Evolutionary conservation across 371 early-diverging fungal species (phyloP), one percentile per base, ranked within the genome.

Genomic region (Dinochytrium kinnereticum): DNA sequence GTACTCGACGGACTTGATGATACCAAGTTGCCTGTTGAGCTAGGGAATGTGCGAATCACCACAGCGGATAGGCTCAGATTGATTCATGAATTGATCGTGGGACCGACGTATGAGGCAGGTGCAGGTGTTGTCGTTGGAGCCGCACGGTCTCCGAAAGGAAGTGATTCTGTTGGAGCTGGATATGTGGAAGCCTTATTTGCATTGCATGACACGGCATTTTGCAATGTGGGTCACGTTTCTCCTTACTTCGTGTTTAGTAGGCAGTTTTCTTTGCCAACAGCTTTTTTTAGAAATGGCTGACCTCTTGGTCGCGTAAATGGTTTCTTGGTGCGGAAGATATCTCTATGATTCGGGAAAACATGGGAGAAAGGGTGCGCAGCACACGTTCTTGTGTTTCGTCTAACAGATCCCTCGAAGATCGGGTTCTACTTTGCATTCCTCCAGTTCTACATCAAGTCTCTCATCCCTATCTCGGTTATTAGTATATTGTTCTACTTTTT

Each of bases 401-500:
- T 64, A 30, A 66, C 83, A 84, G 10, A n/a, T 24, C 26, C 26
- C n/a, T 15, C 24, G 26, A 53, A 53, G 55, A 61, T 94, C 59
- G 94, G 94, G 17, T 91, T 89, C 80, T 95, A 96, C 80, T 96
- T 96, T 86, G 95, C 93, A 19, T 96, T 94, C 78, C 81, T 95
- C 2, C 94, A 95, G 81, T 91, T 87, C 76, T 96, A 95, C 81
- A 86, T 92, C 59, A 57, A 90, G 19, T 92, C 90, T 88, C 85
- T 96, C 5, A 80, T 86, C 38, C 79, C 80, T 0, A 94, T 94
- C 31, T 79, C 95, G 1, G 83, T 82, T 0, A 67, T 91, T 2
- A 95, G 95, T 24, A 31, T 89, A 2, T 37, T 90, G 0, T 84
- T 88, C 64, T 90, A 90, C 72, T 76, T 89, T 19, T 81, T 85